Evolutionary conservation across 208 protist genomes (phyloP).

Genomic region (Herpetomonas samuelpessoai): DNA sequence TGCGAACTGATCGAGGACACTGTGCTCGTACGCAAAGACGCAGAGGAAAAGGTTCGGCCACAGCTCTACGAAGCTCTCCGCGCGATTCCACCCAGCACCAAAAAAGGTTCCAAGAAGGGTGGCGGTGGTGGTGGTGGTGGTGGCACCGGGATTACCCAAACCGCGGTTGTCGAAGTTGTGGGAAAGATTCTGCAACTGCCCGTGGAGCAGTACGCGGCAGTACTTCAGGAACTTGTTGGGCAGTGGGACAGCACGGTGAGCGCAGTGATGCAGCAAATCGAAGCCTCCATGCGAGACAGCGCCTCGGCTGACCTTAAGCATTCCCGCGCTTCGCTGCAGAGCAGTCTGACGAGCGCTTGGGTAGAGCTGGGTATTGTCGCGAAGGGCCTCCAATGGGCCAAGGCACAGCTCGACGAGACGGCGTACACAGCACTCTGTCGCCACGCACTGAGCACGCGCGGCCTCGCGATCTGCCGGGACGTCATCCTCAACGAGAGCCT

Average conservation of each 20-base stretch:
- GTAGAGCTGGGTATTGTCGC: conserved; percentile 32
- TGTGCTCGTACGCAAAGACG: conserved; percentile 32
- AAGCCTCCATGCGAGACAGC: conserved; percentile 17
- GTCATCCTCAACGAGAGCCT: conserved; percentile 67
- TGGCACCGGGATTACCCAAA: too few species aligned
- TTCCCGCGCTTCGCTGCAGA: conserved; percentile 33
- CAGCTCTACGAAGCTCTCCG: conserved; percentile 21
- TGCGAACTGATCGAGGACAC: conserved; percentile 35
- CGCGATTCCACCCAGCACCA: neutral
- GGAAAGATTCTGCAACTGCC: conserved; percentile 5
- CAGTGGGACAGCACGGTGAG: conserved; percentile 30
- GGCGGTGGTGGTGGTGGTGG: conserved; percentile 3
- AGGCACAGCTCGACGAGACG: conserved; percentile 39
- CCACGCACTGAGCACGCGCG: conserved; percentile 37
- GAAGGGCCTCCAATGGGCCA: conserved; percentile 55
- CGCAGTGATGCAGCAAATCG: conserved; percentile 30
- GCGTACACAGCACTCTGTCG: conserved; percentile 28
- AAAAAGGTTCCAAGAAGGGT: neutral
- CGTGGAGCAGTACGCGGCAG: conserved; percentile 26
- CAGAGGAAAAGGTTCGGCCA: conserved; percentile 22
- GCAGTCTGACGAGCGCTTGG: conserved; percentile 39
- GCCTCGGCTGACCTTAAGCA: conserved; percentile 44
- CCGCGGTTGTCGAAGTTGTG: neutral
- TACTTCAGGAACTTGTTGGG: conserved; percentile 34
- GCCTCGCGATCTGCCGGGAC: conserved; percentile 28